Evolutionary conservation across 371 early-diverging fungal species (phyloP).

Genomic region (Enterospora canceri): DNA sequence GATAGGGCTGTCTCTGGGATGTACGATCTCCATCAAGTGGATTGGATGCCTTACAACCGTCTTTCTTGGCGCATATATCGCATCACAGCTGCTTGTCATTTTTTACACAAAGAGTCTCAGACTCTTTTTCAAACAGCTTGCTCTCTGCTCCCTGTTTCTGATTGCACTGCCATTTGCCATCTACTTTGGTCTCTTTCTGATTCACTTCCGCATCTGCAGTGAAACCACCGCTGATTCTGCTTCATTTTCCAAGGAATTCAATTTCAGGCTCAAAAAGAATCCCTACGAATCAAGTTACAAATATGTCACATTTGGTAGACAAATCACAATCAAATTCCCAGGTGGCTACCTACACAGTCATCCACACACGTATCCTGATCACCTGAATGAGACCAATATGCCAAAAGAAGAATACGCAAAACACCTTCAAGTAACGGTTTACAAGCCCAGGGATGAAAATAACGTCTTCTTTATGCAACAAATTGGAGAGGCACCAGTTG

Average conservation of each 20-base stretch:
- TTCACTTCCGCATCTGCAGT: conserved; percentile 78
- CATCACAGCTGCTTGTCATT: conserved; percentile 77
- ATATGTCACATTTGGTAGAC: conserved; percentile 79
- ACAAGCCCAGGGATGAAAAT: conserved; percentile 85
- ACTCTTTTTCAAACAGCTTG: conserved; percentile 66
- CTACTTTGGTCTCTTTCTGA: conserved; percentile 70
- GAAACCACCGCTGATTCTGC: conserved; percentile 80
- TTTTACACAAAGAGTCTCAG: conserved; percentile 62
- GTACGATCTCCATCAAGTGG: conserved; percentile 84
- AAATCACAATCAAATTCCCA: conserved; percentile 71
- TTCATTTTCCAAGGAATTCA: conserved; percentile 91
- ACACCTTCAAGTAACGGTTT: conserved; percentile 86
- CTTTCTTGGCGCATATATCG: conserved; percentile 76
- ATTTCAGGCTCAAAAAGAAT: conserved; percentile 74
- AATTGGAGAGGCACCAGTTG: conserved; percentile 35
- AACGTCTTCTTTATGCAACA: conserved; percentile 69
- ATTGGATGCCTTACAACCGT: conserved; percentile 86
- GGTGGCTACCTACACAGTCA: conserved; percentile 91
- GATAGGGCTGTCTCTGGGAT: conserved; percentile 76
- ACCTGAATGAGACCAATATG: conserved; percentile 54
- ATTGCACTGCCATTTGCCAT: conserved; percentile 71
- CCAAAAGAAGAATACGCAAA: neutral
- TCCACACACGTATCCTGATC: conserved; percentile 71
- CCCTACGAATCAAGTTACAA: conserved; percentile 67
- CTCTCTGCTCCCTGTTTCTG: conserved; percentile 54